Base-by-base conservation (phyloP, 75 land plant genomes). In the Gnetum montanum region DNA sequence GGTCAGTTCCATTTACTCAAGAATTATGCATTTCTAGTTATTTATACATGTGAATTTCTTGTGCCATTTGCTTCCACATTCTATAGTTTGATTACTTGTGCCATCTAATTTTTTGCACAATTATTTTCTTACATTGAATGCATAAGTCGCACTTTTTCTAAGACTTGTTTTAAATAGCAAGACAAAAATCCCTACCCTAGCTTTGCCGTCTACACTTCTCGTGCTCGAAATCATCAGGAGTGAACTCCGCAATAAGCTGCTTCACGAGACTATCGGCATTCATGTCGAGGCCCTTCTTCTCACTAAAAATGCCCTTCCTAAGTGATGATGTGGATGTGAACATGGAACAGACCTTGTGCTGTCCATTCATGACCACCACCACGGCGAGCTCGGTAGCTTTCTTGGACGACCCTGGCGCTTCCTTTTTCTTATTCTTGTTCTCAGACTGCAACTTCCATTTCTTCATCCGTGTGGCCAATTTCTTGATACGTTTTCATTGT, bases 361-460 rank as follows among this genome's bases (percentile, higher is more conserved):
- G 84, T 31, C 86, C 94, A 63, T 78, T 80, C 60, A 90, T 54
- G 4, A 93, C 76, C 0, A 88, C 97, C 7, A 83, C 93, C 12
- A 78, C 79, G 10, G 79, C 37, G 20, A 91, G 43, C 0, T 75
- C 59, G 3, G 67, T 29, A 0, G 79, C 67, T 25, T 67, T 52
- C 41, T 73, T 78, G 20, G 61, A 27, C 23, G 18, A n/a, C 3
- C 12, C 27, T 0, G 23, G n/a, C 27, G 13, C 52, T 2, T 44
- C 61, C 55, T 58, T 51, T 18, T 73, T 66, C 29, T 46, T 51
- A n/a, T n/a, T n/a, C 24, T 33, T 34, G 34, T 57, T 37, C n/a
- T 70, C 66, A 43, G 65, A 66, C 51, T 54, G 62, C 0, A 43
- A 25, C 34, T 44, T 57, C 16, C 24, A 20, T 58, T 70, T 64